phyloP scores from a whole-genome alignment of 2,329 filamentous ascomycete species.

The Colletotrichum sansevieriae region DNA sequence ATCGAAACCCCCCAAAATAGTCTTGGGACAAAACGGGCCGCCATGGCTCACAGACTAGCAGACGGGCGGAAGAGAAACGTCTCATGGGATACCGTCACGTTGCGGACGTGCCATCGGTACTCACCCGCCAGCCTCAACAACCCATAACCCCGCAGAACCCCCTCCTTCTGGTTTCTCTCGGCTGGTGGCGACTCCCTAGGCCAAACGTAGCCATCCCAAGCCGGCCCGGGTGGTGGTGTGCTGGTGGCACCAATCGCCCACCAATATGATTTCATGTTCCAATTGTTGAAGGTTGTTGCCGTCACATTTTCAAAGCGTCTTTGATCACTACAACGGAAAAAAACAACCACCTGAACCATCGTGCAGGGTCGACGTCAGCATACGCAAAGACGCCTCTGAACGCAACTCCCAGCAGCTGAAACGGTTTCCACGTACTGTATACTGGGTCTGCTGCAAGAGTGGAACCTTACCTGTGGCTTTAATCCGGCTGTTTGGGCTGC shows the following conservation, averaged over 20 bases:
- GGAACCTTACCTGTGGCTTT: neutral
- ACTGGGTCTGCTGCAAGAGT: neutral
- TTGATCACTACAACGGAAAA: neutral
- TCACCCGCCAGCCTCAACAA: constrained; percentile 21
- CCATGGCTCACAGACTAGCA: constrained; percentile 4
- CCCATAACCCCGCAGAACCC: constrained; percentile 20
- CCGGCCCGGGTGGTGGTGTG: constrained; percentile 19
- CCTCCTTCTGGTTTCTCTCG: constrained; percentile 14
- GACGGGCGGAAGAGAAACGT: constrained; percentile 18
- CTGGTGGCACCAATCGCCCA: constrained; percentile 12
- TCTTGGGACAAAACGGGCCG: constrained; percentile 11
- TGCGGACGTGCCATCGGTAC: constrained; percentile 14
- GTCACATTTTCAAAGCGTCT: neutral
- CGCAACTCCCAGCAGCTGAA: constrained; percentile 19
- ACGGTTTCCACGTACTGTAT: neutral
- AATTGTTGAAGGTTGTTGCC: neutral
- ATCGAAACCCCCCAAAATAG: neutral
- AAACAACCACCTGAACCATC: neutral
- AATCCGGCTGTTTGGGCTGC: neutral
- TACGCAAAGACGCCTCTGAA: neutral
- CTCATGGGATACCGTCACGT: constrained; percentile 13
- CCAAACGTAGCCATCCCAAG: constrained; percentile 21
- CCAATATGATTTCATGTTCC: constrained; percentile 3
- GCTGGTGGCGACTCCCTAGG: constrained; percentile 30
- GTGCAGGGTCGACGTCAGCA: constrained; percentile 5